Conservation (phyloP, 169 alveolate genomes). For the Sarcocystis neurona region DNA sequence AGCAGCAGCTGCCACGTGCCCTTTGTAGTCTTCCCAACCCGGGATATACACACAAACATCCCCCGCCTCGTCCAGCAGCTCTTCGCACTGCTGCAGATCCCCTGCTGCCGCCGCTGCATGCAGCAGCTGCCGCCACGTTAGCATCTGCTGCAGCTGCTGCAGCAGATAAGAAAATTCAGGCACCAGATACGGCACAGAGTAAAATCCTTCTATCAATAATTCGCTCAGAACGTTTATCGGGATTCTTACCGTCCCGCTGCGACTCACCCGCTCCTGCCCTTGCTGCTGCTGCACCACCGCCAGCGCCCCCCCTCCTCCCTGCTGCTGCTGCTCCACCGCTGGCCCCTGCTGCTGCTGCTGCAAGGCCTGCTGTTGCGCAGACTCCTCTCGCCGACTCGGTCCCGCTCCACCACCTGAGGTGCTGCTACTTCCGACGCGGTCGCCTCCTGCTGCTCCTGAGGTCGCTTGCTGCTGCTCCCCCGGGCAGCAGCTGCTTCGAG, state of each 20-base stretch:
- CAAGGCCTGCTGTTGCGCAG: too few species aligned
- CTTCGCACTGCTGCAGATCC: conserved; percentile 63
- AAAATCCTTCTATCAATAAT: conserved; percentile 55
- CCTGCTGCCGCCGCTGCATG: conserved; percentile 64
- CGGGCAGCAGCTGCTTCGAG: too few species aligned
- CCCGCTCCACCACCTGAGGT: too few species aligned
- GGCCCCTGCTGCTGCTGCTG: conserved; percentile 59
- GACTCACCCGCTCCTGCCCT: conserved; percentile 4
- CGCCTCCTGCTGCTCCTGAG: too few species aligned
- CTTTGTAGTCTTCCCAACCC: conserved; percentile 64
- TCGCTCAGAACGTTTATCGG: conserved; percentile 47
- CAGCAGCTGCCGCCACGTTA: conserved; percentile 63
- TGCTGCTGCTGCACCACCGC: neutral
- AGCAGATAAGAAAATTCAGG: conserved; percentile 58
- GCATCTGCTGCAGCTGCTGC: conserved; percentile 66
- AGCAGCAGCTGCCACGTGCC: conserved; percentile 67
- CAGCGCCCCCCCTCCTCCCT: neutral
- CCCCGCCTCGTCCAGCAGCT: conserved; percentile 60
- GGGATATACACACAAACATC: conserved; percentile 63
- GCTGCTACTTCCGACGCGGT: too few species aligned
- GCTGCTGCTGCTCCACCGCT: conserved; percentile 18
- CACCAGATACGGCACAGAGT: conserved; percentile 43
- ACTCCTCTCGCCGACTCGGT: too few species aligned
- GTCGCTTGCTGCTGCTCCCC: too few species aligned
- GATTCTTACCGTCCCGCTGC: conserved; percentile 51